Evolutionary conservation across 2,329 filamentous ascomycete genomes (phyloP).

Genomic region (Arachnopeziza araneosa): DNA sequence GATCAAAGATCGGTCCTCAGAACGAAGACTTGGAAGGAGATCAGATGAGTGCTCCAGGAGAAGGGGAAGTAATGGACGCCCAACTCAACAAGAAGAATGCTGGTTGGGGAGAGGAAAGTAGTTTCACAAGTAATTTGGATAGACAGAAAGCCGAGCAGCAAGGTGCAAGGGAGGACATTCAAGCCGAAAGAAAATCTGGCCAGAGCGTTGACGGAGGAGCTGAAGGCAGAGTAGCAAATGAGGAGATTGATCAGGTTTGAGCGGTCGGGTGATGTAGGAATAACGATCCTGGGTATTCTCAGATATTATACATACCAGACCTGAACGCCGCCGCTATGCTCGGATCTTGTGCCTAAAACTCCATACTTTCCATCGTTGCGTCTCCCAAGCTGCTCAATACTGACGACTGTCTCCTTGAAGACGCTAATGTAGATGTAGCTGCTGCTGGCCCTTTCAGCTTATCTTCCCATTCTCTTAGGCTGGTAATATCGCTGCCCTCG

Average conservation of each 20-base stretch:
- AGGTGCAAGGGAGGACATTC: conserved; percentile 24
- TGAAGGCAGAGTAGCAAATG: conserved; percentile 25
- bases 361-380: conserved; percentile 27
- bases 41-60: conserved; percentile 26
- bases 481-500: conserved; percentile 68
- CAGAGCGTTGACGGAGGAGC: conserved; percentile 28
- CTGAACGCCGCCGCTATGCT: not conserved
- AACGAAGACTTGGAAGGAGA: conserved; percentile 30
- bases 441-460: conserved; percentile 29
- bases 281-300: conserved; percentile 5
- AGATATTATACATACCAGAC: conserved; percentile 16
- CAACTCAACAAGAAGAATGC: conserved; percentile 30
- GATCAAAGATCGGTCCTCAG: conserved; percentile 24
- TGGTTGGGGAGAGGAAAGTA: conserved; percentile 29
- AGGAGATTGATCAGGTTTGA: conserved; percentile 24
- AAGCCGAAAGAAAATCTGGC: conserved; percentile 22
- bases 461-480: conserved; percentile 60
- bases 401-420: conserved; percentile 27
- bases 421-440: conserved; percentile 9
- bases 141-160: conserved; percentile 31
- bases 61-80: conserved; percentile 29
- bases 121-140: conserved; percentile 27
- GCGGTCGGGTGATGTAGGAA: not conserved
- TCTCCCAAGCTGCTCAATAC: conserved; percentile 30
- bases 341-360: conserved; percentile 17